These are phyloP conservation scores for Chamaecyparis obtusa DNA, from an alignment of 75 land plant genomes.

Conservation along the genomic window DNA sequence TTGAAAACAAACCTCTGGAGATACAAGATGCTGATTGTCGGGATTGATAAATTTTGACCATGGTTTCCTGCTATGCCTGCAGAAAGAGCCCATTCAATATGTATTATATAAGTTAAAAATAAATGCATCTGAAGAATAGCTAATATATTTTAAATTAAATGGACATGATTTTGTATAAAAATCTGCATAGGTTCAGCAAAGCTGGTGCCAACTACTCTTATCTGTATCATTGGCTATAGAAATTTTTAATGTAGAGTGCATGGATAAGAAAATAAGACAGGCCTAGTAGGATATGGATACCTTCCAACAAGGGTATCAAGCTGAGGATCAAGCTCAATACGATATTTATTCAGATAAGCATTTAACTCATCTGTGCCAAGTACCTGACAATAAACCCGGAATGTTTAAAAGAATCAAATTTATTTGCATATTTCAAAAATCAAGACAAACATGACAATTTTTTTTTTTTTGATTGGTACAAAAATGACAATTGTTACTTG, in stretches of 20 bases:
- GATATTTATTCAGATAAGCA: slow-evolving; percentile 74
- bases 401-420: slow-evolving; percentile 11
- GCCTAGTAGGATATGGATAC: slow-evolving; percentile 22
- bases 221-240: not conserved
- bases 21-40: slow-evolving; percentile 84
- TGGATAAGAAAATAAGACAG: not conserved
- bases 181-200: not conserved
- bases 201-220: not conserved
- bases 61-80: slow-evolving; percentile 91
- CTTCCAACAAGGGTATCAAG: slow-evolving; percentile 83
- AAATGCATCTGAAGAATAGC: not conserved
- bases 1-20: slow-evolving; percentile 64
- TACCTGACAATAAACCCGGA: slow-evolving; percentile 24
- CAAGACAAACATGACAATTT: not conserved
- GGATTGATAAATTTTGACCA: slow-evolving; percentile 87
- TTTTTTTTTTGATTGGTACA: too few species aligned
- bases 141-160: slow-evolving; percentile 2
- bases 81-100: slow-evolving; percentile 14
- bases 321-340: slow-evolving; percentile 74
- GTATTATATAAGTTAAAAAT: not conserved
- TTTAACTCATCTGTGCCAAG: slow-evolving; percentile 84
- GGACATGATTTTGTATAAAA: not conserved
- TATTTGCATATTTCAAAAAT: slow-evolving; percentile 27
- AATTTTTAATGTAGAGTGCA: not conserved
- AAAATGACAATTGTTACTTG: not conserved